Evolutionary conservation across 2,329 filamentous ascomycete genomes (phyloP), one percentile per base, ranked within the genome.

Genomic region (Scedosporium apiospermum): DNA sequence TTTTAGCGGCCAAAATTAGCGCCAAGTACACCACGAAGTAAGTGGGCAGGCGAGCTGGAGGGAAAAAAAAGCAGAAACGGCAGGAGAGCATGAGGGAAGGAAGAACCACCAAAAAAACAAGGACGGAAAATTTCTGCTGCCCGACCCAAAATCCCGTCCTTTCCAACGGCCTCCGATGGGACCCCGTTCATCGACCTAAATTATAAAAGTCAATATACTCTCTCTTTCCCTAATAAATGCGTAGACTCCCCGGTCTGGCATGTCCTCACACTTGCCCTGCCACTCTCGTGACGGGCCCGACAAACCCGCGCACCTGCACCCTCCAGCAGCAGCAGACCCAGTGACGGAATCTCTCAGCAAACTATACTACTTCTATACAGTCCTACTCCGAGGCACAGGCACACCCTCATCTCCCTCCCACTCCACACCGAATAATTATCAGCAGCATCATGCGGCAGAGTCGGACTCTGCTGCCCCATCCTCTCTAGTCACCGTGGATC

Each of bases 401-500:
- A 42, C 57, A 44, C 57, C 34, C 3, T 42, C 27, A 26, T 42
- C 57, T 16, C 27, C 30, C 51, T 27, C 46, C 60, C 60, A 55
- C 26, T 30, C 61, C 61, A 38, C 49, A 38, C 53, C 44, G n/a
- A 51, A 61, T n/a, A 16, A 44, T 53, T 23, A 61, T 27, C 34
- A 61, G 69, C 68, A 66, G 68, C 75, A 79, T 72, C 69, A 86
- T 86, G 84, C 80, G 77, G 83, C 77, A 79, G 82, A 82, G 79
- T 75, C 71, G 67, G 69, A 73, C 81, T 83, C 83, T 80, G 78
- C 80, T 78, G 80, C 80, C 79, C 74, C 73, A 71, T 68, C 73
- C 69, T 70, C 69, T 66, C 69, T 41, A 60, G 61, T 38, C 61
- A 63, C 57, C 61, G 61, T 63, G 61, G 61, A 63, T 61, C 27